These are phyloP conservation scores for Clavispora phyllophila DNA, from an alignment of 805 yeast species.

Conservation along the genomic window DNA sequence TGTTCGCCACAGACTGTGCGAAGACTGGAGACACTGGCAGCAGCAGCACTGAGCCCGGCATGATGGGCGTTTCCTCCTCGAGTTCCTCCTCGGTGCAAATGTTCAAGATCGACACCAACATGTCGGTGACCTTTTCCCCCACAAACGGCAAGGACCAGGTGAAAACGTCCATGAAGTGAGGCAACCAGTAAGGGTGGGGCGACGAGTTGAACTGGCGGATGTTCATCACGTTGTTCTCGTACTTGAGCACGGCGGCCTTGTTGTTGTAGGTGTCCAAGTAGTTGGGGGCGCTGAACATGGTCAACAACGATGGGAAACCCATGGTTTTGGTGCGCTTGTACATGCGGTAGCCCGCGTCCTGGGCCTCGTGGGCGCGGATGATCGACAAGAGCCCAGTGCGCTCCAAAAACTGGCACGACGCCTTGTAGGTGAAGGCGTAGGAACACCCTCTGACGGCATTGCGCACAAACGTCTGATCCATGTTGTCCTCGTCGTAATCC, in stretches of 20 bases:
- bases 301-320: slow-evolving; percentile 85
- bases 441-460: slow-evolving; percentile 89
- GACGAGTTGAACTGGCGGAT: slow-evolving; percentile 89
- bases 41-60: slow-evolving; percentile 12
- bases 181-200: slow-evolving; percentile 96
- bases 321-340: slow-evolving; percentile 77
- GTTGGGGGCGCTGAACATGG: slow-evolving; percentile 94
- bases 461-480: slow-evolving; percentile 49
- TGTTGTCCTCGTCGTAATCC: slow-evolving; percentile 59
- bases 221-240: slow-evolving; percentile 89
- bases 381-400: slow-evolving; percentile 75
- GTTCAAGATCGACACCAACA: slow-evolving; percentile 82
- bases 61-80: slow-evolving; percentile 63
- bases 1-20: slow-evolving; percentile 1
- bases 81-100: slow-evolving; percentile 95
- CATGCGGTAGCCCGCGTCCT: slow-evolving; percentile 95
- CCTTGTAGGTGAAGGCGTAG: slow-evolving; percentile 79
- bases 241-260: slow-evolving; percentile 91
- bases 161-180: slow-evolving; percentile 95
- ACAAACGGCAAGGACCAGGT: slow-evolving; percentile 97
- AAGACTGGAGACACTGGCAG: slow-evolving; percentile 10
- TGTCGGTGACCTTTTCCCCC: slow-evolving; percentile 92
- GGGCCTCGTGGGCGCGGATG: slow-evolving; percentile 96
- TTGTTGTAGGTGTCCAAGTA: slow-evolving; percentile 88
- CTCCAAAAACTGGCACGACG: slow-evolving; percentile 74